Conservation (phyloP, 805 yeast species). For the Clavispora carvajalis region DNA sequence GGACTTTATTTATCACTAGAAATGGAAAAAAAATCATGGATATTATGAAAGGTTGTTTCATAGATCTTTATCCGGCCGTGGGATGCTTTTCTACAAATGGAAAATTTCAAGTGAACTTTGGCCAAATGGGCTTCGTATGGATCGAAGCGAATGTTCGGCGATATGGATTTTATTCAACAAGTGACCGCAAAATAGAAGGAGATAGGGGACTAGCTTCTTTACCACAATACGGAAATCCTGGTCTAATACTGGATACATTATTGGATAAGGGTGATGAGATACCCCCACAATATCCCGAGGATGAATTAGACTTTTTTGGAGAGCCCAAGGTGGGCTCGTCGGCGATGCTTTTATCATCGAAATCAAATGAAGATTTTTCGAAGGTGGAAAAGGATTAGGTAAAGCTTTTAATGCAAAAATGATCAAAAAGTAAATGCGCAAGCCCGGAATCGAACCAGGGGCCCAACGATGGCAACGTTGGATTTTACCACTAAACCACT, state of each 20-base stretch:
- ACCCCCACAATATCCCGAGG: conserved; percentile 66
- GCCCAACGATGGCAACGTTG: conserved; percentile 18
- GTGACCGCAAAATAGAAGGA: conserved; percentile 34
- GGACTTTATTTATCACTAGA: conserved; percentile 49
- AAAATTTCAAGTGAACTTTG: conserved; percentile 38
- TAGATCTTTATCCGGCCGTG: conserved; percentile 49
- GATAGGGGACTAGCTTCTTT: conserved; percentile 35
- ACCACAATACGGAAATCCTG: conserved; percentile 32
- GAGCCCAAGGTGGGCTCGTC: conserved; percentile 26
- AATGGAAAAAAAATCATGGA: conserved; percentile 52
- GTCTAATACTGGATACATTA: conserved; percentile 40
- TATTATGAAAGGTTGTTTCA: conserved; percentile 42
- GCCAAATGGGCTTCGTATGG: conserved; percentile 44
- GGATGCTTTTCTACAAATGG: conserved; percentile 45
- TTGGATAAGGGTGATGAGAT: conserved; percentile 68
- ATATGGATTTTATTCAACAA: conserved; percentile 50
- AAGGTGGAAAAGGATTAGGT: conserved; percentile 6
- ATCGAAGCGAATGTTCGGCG: conserved; percentile 49
- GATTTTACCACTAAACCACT: conserved; percentile 18
- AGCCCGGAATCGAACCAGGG: conserved; percentile 20
- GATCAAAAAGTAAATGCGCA: conserved; percentile 11
- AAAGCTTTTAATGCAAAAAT: background rate
- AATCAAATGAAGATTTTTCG: conserved; percentile 9
- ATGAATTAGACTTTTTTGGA: conserved; percentile 61
- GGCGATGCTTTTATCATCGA: conserved; percentile 12